Conservation (phyloP, 441 rosid genomes). For the Gossypium aridum region DNA sequence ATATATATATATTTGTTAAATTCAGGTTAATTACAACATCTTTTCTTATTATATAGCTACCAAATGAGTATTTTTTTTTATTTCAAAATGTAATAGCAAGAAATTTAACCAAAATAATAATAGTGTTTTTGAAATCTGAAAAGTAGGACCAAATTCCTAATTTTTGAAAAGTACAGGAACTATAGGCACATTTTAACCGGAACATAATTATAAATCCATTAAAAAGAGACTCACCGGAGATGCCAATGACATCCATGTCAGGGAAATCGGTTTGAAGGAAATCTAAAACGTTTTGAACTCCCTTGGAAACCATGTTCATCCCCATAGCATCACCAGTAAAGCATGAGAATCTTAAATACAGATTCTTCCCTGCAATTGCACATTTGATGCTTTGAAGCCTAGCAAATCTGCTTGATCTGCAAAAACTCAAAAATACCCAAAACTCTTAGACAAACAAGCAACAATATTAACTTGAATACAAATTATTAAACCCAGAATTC, state of each 20-base stretch:
- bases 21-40: too few species aligned
- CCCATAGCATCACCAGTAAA: conserved; percentile 49
- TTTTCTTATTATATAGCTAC: too few species aligned
- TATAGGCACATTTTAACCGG: too few species aligned
- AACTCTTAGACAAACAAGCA: not conserved
- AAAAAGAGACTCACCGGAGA: conserved; percentile 23
- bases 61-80: too few species aligned
- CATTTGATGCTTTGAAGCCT: conserved; percentile 36
- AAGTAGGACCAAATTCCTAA: too few species aligned
- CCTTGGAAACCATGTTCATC: conserved; percentile 51
- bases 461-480: not conserved
- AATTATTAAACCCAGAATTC: not conserved
- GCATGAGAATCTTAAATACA: conserved; percentile 34
- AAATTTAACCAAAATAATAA: too few species aligned
- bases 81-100: too few species aligned
- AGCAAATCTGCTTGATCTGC: conserved; percentile 33
- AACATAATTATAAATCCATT: not conserved
- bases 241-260: conserved; percentile 43
- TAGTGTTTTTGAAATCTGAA: too few species aligned
- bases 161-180: too few species aligned
- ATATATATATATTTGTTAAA: too few species aligned
- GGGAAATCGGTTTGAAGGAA: conserved; percentile 33
- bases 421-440: not conserved
- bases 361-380: conserved; percentile 41
- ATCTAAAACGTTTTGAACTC: conserved; percentile 40